Evolutionary conservation across 805 yeast genomes (phyloP), one percentile per base, ranked within the genome.

Genomic region (Cyberlindnera euphorbiae): DNA sequence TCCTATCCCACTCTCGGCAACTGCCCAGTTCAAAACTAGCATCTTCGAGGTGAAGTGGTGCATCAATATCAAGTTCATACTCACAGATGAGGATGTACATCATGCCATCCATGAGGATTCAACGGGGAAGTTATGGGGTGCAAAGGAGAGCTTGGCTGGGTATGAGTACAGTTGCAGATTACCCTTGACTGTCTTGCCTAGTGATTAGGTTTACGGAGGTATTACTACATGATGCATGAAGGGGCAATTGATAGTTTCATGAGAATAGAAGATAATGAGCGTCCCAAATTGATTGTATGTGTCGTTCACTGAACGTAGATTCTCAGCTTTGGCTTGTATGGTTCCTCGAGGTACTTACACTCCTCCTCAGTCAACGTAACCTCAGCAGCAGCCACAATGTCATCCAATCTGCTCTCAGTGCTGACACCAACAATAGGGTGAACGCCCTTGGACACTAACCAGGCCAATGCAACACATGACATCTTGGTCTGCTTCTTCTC

Each of bases 381-480:
- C 12, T 54, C 53, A 19, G 69, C 39, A 7, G 77, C 76, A 11
- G 42, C 54, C 17, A 73, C 30, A 2, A 71, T 69, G 39, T 77
- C 82, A 28, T 74, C 75, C 13, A 77, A 62, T 42, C 82, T 63
- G 49, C 63, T 62, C 17, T 58, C 59, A 22, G 65, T 64, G 44
- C 60, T 64, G 39, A 75, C 43, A 3, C 82, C 83, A 13, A 77
- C 67, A 41, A 77, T 75, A 13, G 84, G 83, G 23, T 50, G 41
- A 15, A 62, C 58, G 11, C 77, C 79, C 50, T 77, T 77, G 37
- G 60, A 33, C 2, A 75, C 28, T 2, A 66, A 64, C 79, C 80
- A 77, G 5, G 79, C 74, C 7, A 66, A 60, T 3, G 80, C 63
- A 14, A 77, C 52, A 18, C 35, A 32, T 2, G 81, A 73, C 83